A percentile compares a stretch with the other conserved stretches of the same genome.
Evolutionary conservation across 2,329 filamentous ascomycete species (phyloP).

Genomic region (Paracorniculantispora psalliotae): DNA sequence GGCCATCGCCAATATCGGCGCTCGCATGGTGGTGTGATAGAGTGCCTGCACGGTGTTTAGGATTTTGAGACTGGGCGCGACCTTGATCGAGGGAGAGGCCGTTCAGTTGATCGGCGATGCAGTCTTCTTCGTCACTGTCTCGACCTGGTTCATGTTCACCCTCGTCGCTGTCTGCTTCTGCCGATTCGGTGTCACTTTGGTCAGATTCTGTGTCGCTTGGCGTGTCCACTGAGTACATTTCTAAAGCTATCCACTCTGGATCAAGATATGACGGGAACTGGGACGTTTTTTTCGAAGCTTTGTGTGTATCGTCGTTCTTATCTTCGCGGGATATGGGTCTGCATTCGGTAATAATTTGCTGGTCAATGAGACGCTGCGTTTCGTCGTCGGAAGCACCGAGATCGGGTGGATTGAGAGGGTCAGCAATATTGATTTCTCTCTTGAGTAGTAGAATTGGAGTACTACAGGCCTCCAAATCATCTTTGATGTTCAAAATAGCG

Average conservation of each 20-base stretch:
- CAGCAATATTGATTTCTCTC: slow-evolving; percentile 59
- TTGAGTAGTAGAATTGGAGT: slow-evolving; percentile 64
- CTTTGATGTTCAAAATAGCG: slow-evolving; percentile 75
- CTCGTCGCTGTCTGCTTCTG: slow-evolving; percentile 40
- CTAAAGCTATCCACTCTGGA: slow-evolving; percentile 85
- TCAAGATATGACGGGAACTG: slow-evolving; percentile 47
- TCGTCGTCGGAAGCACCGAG: neutral
- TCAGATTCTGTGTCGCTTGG: slow-evolving; percentile 42
- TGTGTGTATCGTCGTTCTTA: no score
- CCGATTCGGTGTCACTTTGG: slow-evolving; percentile 16
- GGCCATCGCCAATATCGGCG: neutral
- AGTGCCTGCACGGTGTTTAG: neutral
- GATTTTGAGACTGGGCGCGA: no score
- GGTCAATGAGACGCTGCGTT: neutral
- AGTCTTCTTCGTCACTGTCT: no score
- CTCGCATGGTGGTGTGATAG: neutral
- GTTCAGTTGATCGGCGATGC: no score
- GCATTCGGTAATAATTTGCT: slow-evolving; percentile 3
- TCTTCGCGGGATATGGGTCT: no score
- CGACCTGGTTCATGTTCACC: no score
- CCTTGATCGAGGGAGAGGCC: neutral
- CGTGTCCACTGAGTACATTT: slow-evolving; percentile 54
- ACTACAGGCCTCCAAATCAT: slow-evolving; percentile 40
- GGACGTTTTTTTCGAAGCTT: slow-evolving; percentile 33
- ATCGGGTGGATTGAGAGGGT: slow-evolving; percentile 27